phyloP scores from a whole-genome alignment of 768 basidiomycete genomes.

The Kwoniella bestiolae region DNA sequence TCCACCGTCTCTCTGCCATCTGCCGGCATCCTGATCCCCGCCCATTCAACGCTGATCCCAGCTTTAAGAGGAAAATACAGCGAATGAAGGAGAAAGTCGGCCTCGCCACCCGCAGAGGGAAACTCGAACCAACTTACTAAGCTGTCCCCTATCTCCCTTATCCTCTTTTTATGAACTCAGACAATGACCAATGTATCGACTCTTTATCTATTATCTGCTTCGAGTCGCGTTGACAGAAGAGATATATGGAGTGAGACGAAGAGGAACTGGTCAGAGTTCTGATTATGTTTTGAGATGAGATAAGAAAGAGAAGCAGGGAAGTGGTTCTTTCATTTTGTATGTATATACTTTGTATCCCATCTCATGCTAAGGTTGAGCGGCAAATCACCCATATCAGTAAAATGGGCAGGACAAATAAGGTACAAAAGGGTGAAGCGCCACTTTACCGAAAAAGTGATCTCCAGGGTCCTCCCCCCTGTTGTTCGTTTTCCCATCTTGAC shows the following conservation, averaged over 20 bases:
- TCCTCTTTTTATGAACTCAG: not conserved
- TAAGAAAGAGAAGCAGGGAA: not conserved
- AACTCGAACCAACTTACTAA: slow-evolving; percentile 12
- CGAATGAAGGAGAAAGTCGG: not conserved
- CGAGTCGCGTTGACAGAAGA: not conserved
- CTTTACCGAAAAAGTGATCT: not conserved
- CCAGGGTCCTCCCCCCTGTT: not conserved
- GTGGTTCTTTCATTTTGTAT: too few species aligned
- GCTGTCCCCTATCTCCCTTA: slow-evolving; percentile 2
- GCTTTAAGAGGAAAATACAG: not conserved
- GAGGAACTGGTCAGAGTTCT: not conserved
- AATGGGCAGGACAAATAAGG: not conserved
- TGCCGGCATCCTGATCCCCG: not conserved
- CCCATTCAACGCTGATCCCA: not conserved
- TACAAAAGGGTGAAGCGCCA: not conserved
- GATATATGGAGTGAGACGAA: not conserved
- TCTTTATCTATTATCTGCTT: not conserved
- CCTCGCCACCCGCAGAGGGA: slow-evolving; percentile 5
- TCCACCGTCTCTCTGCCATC: not conserved
- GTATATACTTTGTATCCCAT: not conserved
- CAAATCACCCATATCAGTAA: not conserved
- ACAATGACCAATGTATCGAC: not conserved
- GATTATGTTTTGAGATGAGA: not conserved
- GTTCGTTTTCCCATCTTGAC: not conserved
- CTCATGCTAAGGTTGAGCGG: not conserved